Evolutionary conservation across 495 filamentous ascomycete species (phyloP), one percentile per base, ranked within the genome.

Genomic region (Lindgomyces ingoldianus): DNA sequence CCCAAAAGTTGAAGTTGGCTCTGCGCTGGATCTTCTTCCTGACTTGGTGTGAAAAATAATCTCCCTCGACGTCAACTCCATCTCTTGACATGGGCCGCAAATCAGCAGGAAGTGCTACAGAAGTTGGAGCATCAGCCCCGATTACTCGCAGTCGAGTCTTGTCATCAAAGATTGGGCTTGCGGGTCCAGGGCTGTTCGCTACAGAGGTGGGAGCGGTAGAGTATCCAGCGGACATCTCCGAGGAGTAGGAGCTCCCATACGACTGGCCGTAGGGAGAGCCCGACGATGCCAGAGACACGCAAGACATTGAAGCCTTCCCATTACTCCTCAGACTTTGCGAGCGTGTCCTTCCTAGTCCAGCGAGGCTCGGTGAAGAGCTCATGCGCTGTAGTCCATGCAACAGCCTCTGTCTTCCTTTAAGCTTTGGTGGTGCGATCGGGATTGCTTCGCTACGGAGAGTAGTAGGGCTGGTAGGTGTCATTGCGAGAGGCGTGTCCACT

Each of bases 301-400:
- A 97, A 19, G 94, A 97, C 62, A 96, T 79, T 16, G 88, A 95
- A 2, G 86, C 89, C 74, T 84, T 88, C 62, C 86, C 84, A 49
- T 85, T 80, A 58, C 84, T 83, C 67, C 88, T 79, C 68, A 87
- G 87, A 30, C 77, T 78, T 36, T 79, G 78, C 4, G 85, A 81
- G 46, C 78, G 75, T 30, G 79, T 80, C 64, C 89, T 84, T 26
- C 85, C 80, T 50, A 87, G 73, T 54, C 85, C 84, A 29, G 82
- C 76, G 26, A 98, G 77, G 22, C 90, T 88, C 10, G 91, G 89
- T 1, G 89, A 91, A 1, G 94, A 97, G 16, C 92, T 89, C 61
- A 98, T 94, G 44, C 91, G 89, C 69, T 95, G 87, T 50, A 98
- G 82, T 50, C 85, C 86, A 62, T 91, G 87, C 21, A 96, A 76